phyloP scores from a whole-genome alignment of 108 stramenopile genomes.

The Seminavis robusta region DNA sequence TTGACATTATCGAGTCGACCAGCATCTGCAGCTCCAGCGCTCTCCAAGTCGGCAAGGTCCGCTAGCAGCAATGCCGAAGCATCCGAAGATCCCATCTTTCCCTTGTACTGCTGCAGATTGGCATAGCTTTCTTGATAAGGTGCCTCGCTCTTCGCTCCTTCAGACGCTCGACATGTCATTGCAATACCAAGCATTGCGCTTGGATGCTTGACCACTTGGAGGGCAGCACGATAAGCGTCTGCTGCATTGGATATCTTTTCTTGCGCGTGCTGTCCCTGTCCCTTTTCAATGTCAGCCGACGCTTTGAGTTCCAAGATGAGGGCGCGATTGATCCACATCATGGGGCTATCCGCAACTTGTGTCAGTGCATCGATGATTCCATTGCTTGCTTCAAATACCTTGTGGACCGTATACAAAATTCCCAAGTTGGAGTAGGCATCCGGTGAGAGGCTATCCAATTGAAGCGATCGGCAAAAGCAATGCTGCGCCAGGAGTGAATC shows the following conservation, averaged over 20 bases:
- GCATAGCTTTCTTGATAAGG: no score
- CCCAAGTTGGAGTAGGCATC: constrained; percentile 70
- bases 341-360: constrained; percentile 66
- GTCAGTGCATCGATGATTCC: constrained; percentile 56
- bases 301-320: constrained; percentile 52
- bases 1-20: no score
- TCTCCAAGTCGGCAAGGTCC: no score
- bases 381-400: constrained; percentile 24
- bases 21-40: no score
- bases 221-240: constrained; percentile 63
- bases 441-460: constrained; percentile 48
- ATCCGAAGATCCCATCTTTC: no score
- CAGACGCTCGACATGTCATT: no score
- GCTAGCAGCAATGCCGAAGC: no score
- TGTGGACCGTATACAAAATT: constrained; percentile 48
- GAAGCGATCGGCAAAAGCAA: constrained; percentile 55
- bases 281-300: constrained; percentile 12
- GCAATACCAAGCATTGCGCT: no score
- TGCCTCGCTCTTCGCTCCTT: no score
- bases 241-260: constrained; percentile 35
- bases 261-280: constrained; percentile 9
- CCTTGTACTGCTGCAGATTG: no score
- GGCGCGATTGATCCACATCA: constrained; percentile 82
- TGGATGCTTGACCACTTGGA: no score
- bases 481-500: constrained; percentile 70